Evolutionary conservation across 2,329 filamentous ascomycete genomes (phyloP), one percentile per base, ranked within the genome.

Genomic region (Arthrobotrys entomopaga): DNA sequence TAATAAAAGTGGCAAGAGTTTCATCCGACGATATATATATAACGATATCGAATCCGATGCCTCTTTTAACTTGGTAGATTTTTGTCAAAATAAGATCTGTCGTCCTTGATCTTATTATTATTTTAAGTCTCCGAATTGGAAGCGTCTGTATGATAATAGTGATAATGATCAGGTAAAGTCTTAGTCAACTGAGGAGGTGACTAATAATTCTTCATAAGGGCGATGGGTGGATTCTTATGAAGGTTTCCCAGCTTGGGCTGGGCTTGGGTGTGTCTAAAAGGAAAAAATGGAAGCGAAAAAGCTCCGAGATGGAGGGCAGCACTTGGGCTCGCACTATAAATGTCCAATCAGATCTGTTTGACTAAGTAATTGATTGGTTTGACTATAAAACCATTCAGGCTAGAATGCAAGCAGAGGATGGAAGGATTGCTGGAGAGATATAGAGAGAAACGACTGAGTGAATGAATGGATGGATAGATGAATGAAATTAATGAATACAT

Each of bases 231-330:
- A 34, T 34, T 34, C 10, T 34, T 2, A 34, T 34, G 29, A 34
- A 34, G 29, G 10, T 34, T 34, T 34, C 29, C 29, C 29, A 34
- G 29, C 29, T 34, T 34, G 29, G 29, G 29, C 3, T 29, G 26
- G 26, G 29, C 29, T 34, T 5, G 29, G 6, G 7, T 34, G 29
- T 46, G 42, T 46, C 16, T 7, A 46, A 46, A 46, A 46, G 29
- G 16, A 40, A 5, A n/a, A 20, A 69, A 69, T 49, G 40, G 11
- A 13, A 48, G 65, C 65, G 65, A 70, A 70, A 70, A 70, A 43
- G 53, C 65, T 70, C 65, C 65, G 65, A 70, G 58, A 11, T 11
- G 48, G 57, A 19, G 22, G 46, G 43, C 24, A 24, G 42, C 58
- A 52, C 52, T 19, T 7, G 29, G 26, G 29, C 29, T 34, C 6